Evolutionary conservation across 2,329 filamentous ascomycete species (phyloP), one percentile per base, ranked within the genome.

Genomic region (Knufia petricola): DNA sequence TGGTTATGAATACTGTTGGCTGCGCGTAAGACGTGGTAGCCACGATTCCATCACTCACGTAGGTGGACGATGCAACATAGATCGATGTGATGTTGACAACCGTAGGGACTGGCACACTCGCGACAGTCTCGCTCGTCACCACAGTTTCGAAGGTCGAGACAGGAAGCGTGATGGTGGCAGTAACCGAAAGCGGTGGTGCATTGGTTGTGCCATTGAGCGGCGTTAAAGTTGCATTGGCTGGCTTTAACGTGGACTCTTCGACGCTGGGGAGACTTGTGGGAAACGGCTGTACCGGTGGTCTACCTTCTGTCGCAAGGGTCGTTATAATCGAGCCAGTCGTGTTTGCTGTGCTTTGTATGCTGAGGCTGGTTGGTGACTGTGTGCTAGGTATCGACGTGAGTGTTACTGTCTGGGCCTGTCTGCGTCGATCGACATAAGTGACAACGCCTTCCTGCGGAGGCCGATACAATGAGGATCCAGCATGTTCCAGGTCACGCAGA

Each of bases 281-380:
- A 34, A 59, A 58, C n/a, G 58, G 58, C 46, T 52, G 55, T 9
- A 53, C 48, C 9, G 58, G 50, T 26, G 55, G 55, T 42, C 53
- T 52, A 15, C 57, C 57, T 31, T 45, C 55, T 2, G 58, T 60
- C 37, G 58, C 50, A n/a, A 60, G 44, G 2, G 56, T 51, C 17
- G 55, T 56, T 21, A 51, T 57, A 10, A 59, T 39, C 6, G 48
- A 51, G 31, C 58, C 58, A n/a, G 51, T 54, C 1, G 55, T 59
- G 31, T 57, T 53, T 21, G 55, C 49, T 8, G 28, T 39, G 28
- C 42, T 52, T 30, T 55, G 51, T n/a, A 50, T 52, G n/a, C 54
- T 52, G 20, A 12, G 6, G 26, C 46, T 52, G 6, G 56, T 59
- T 28, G 49, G 55, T 12, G 42, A 49, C 30, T 50, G 48, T 4